Evolutionary conservation across 139 green algal genomes (phyloP).

Genomic region (Medakamo hakoo): DNA sequence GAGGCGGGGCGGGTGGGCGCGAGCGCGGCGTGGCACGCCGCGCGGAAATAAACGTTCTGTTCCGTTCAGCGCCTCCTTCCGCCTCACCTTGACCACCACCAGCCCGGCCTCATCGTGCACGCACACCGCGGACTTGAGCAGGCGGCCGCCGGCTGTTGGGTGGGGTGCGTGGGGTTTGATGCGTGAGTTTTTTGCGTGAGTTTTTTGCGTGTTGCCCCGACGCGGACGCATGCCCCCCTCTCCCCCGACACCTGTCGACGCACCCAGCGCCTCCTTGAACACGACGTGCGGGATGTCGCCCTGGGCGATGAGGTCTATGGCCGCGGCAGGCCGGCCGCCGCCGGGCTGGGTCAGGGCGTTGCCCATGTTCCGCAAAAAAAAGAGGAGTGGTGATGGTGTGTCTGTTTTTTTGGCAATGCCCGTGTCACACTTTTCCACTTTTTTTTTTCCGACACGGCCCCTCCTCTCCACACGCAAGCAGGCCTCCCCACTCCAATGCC

Average conservation of each 20-base stretch:
- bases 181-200: conserved; percentile 14
- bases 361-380: not conserved
- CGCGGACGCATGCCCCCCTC: not conserved
- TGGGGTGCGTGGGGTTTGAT: conserved; percentile 22
- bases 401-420: not conserved
- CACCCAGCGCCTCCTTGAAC: conserved; percentile 4
- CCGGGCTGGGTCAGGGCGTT: too few species aligned
- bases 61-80: too few species aligned
- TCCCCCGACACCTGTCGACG: not conserved
- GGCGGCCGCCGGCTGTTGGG: conserved; percentile 51
- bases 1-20: not conserved
- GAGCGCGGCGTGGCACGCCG: not conserved
- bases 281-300: not conserved
- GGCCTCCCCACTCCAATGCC: not conserved
- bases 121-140: conserved; percentile 76
- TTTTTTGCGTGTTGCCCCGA: not conserved
- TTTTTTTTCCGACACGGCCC: not conserved
- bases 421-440: not conserved
- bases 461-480: too few species aligned
- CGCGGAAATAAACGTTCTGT: not conserved
- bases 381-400: not conserved
- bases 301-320: not conserved
- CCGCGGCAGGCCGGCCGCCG: not conserved
- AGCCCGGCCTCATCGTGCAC: conserved; percentile 75
- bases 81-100: conserved; percentile 76